Percentiles rank a stretch among this genome's conserved stretches.
Evolutionary conservation across 495 filamentous ascomycete genomes (phyloP).

Genomic region (Mycothermus thermophilus): DNA sequence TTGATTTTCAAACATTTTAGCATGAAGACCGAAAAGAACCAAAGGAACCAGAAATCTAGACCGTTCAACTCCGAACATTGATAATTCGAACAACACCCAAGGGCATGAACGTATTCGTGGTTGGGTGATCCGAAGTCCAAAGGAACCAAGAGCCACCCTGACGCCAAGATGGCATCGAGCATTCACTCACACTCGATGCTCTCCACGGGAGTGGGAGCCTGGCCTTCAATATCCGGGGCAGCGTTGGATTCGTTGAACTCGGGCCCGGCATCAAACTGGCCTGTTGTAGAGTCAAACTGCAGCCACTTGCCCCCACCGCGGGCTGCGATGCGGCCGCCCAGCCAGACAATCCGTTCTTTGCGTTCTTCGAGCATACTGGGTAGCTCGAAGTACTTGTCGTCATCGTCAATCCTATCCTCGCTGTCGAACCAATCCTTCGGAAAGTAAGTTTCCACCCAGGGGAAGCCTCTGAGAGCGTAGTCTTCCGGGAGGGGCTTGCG

Average conservation of each 20-base stretch:
- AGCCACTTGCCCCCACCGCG: conserved; percentile 19
- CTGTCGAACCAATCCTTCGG: conserved; percentile 53
- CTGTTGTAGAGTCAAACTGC: conserved; percentile 17
- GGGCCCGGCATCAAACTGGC: conserved; percentile 21
- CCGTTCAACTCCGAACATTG: too few species aligned
- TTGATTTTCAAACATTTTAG: too few species aligned
- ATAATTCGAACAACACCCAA: too few species aligned
- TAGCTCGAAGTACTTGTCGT: conserved; percentile 59
- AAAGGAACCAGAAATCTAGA: too few species aligned
- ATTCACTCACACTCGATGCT: conserved; percentile 15
- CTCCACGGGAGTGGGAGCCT: background rate
- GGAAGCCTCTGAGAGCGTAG: conserved; percentile 60
- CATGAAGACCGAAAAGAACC: too few species aligned
- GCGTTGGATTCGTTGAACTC: conserved; percentile 8
- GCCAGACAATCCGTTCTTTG: conserved; percentile 60
- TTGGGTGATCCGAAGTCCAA: too few species aligned
- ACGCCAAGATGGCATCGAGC: conserved; percentile 13
- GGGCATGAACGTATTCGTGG: too few species aligned
- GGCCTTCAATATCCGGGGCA: background rate
- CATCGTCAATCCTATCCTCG: conserved; percentile 54
- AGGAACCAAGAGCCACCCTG: too few species aligned
- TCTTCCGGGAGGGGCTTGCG: conserved; percentile 71
- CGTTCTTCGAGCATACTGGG: conserved; percentile 50
- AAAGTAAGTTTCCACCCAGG: conserved; percentile 57
- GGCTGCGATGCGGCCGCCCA: conserved; percentile 45